Evolutionary conservation across 306 rosid species (phyloP).

Genomic region (Pyrus pyrifolia): DNA sequence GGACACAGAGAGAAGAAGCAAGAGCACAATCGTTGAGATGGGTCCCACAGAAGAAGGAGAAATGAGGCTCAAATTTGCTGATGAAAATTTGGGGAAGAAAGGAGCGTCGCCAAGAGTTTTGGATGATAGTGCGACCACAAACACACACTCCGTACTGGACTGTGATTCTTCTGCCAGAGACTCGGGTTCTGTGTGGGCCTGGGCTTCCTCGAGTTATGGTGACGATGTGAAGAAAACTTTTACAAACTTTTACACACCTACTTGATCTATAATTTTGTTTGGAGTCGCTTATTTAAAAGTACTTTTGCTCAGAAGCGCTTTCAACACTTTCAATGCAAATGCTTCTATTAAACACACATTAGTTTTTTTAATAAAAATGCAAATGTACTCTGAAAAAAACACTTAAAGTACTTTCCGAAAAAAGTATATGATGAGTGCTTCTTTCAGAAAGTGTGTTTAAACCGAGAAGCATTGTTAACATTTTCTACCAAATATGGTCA

Average conservation of each 20-base stretch:
- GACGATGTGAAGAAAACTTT: no score
- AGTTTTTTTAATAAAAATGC: no score
- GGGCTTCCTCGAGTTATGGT: background rate
- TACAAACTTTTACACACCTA: no score
- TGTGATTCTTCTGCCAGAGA: background rate
- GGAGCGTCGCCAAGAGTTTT: background rate
- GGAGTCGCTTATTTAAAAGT: no score
- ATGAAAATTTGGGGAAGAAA: background rate
- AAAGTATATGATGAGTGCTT: accelerated
- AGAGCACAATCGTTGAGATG: background rate
- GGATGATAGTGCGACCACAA: background rate
- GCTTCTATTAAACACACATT: no score
- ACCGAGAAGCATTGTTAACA: no score
- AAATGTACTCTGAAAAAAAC: no score
- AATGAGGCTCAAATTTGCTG: constrained; percentile 7
- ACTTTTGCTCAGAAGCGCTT: accelerated
- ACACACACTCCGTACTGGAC: background rate
- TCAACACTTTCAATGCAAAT: no score
- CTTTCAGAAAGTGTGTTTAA: no score
- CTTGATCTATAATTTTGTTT: no score
- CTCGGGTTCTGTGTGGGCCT: background rate
- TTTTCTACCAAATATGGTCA: no score
- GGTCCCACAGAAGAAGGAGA: background rate
- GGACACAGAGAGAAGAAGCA: background rate
- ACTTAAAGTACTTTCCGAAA: accelerated